Base-by-base conservation (phyloP, 1,139 yeast genomes). In the Blastobotrys ciferrii region DNA sequence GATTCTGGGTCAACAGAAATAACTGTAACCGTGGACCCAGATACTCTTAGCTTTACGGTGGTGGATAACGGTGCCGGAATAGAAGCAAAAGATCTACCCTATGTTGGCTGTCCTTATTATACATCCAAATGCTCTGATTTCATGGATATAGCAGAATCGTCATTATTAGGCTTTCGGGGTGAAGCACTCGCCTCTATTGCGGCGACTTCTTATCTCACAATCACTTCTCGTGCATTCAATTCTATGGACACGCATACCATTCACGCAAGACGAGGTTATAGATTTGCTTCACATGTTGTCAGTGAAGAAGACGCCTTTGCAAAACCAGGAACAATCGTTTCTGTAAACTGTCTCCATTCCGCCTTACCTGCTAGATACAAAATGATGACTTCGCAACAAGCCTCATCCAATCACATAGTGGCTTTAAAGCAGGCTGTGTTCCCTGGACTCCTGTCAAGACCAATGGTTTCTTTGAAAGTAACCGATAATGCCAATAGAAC, bases 31-130 rank as follows among this genome's bases (percentile, higher is more conserved):
- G 47, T 81, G 2, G 77, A 80, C 55, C 59, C 72, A 14, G 50
- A 58, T 1, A 60, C 70, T 1, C 60, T 75, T 18, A 65, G 72
- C 19, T 61, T 81, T 20, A 61, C 64, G 12, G 77, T 83, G 1
- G 60, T 61, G 9, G 86, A 81, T 58, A 72, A 80, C 58, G 85
- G 84, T 12, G 49, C 50, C 33, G 84, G 83, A 0, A 78, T 86
- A 44, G 58, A 64, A 20, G 78, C 79, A 14, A 74, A 68, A 2
- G 84, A 82, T 52, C 67, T 85, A 58, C 73, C 75, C 38, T 9
- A 32, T 25, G 53, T 66, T 12, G 59, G 57, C 2, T 45, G 33
- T 15, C 53, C 55, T 65, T 80, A 49, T 70, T 73, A 60, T 49
- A 80, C 86, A 2, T 80, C 86, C 0, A 82, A 80, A 54, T 51